Evolutionary conservation across 2,329 filamentous ascomycete species (phyloP).

Genomic region (Pestalotiopsis sp.): DNA sequence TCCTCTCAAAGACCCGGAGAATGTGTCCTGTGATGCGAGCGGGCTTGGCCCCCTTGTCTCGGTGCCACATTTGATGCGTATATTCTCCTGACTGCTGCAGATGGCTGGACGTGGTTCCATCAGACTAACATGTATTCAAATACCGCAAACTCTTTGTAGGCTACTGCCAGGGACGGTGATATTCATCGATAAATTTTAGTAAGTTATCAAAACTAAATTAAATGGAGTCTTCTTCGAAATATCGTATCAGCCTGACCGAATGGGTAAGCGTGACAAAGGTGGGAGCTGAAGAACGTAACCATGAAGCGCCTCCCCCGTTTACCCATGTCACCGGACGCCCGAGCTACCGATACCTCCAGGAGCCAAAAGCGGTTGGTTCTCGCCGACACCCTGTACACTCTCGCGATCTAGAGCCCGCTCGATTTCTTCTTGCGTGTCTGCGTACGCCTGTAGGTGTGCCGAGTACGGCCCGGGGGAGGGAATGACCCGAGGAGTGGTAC

Average conservation of each 20-base stretch:
- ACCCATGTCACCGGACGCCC: slow-evolving; percentile 28
- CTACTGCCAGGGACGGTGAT: too few species aligned
- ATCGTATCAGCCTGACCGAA: background rate
- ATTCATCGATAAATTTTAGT: too few species aligned
- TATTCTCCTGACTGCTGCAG: too few species aligned
- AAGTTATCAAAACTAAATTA: too few species aligned
- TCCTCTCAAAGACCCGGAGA: too few species aligned
- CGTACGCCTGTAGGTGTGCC: slow-evolving; percentile 36
- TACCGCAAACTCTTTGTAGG: too few species aligned
- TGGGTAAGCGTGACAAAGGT: background rate
- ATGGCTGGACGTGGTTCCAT: too few species aligned
- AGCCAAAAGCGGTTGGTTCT: slow-evolving; percentile 36
- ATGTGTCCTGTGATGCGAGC: too few species aligned
- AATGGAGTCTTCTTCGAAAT: background rate
- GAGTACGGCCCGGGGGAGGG: slow-evolving; percentile 36
- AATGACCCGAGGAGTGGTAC: slow-evolving; percentile 34
- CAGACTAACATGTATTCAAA: too few species aligned
- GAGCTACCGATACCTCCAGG: slow-evolving; percentile 35
- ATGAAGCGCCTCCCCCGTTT: background rate
- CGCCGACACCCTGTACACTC: slow-evolving; percentile 34
- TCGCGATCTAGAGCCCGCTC: slow-evolving; percentile 35
- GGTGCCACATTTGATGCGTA: too few species aligned
- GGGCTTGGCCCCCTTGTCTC: too few species aligned
- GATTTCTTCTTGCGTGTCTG: slow-evolving; percentile 36
- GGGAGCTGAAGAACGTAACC: background rate